Conservation (phyloP, 805 yeast genomes). For the Candida insectorum region DNA sequence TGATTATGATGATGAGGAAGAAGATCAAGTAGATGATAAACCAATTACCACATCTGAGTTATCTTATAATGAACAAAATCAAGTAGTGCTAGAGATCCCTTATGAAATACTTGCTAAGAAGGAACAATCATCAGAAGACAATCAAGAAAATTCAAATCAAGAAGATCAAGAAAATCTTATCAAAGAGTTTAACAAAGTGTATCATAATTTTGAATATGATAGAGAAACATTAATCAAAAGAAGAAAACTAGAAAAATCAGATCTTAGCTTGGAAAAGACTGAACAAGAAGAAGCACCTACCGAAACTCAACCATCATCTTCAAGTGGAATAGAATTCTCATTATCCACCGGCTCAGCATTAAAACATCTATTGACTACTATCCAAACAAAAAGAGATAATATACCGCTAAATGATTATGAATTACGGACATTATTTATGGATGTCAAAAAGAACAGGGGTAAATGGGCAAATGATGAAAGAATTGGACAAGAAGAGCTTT, state of each 20-base stretch:
- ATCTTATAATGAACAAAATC: conserved; percentile 24
- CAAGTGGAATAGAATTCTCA: conserved; percentile 32
- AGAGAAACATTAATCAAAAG: conserved; percentile 71
- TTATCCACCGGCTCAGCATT: conserved; percentile 41
- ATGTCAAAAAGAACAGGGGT: conserved; percentile 90
- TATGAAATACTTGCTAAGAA: conserved; percentile 19
- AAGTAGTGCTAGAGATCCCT: conserved; percentile 33
- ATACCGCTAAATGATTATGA: conserved; percentile 76
- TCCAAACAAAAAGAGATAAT: conserved; percentile 77
- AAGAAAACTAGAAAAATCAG: conserved; percentile 75
- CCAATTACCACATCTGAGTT: conserved; percentile 9
- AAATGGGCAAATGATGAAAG: conserved; percentile 97
- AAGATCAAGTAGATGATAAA: conserved; percentile 12
- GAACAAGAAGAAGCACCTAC: conserved; percentile 11
- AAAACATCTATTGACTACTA: conserved; percentile 73
- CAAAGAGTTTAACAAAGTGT: conserved; percentile 65
- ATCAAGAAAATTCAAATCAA: conserved; percentile 8
- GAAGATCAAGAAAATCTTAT: conserved; percentile 47
- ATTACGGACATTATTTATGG: conserved; percentile 79
- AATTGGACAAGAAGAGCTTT: conserved; percentile 95
- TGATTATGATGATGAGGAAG: conserved; percentile 30
- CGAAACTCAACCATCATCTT: conserved; percentile 11
- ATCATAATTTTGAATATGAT: conserved; percentile 76
- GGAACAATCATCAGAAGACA: conserved; percentile 5
- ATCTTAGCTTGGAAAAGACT: conserved; percentile 49